Percentiles rank a stretch among this genome's conserved stretches.
phyloP scores from a whole-genome alignment of 345 rosid genomes.

The Chamaenerion angustifolium region DNA sequence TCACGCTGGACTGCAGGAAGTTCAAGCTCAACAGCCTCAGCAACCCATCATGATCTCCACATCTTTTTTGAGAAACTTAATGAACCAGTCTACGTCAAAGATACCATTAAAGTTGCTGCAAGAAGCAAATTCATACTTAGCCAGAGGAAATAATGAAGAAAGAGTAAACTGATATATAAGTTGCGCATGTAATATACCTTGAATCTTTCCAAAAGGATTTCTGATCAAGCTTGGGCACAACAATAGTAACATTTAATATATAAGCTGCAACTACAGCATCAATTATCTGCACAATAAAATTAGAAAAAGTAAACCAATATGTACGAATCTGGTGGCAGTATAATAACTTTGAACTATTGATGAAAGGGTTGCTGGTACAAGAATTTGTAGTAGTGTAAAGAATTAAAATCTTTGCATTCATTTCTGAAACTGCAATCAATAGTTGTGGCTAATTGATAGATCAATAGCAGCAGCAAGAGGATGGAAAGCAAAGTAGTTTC shows the following conservation, averaged over 20 bases:
- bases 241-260: conserved; percentile 81
- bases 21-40: too few relatives aligned
- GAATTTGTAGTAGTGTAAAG: background rate
- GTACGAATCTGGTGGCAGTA: background rate
- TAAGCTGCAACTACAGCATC: conserved; percentile 91
- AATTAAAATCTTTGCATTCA: too few relatives aligned
- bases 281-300: conserved; percentile 41
- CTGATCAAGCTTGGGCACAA: conserved; percentile 77
- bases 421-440: too few relatives aligned
- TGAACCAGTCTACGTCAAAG: conserved; percentile 74
- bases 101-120: conserved; percentile 75
- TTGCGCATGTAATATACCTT: conserved; percentile 26
- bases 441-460: too few relatives aligned
- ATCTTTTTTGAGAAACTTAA: conserved; percentile 50
- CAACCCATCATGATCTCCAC: conserved; percentile 57
- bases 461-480: too few relatives aligned
- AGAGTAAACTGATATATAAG: background rate
- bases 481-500: too few relatives aligned
- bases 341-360: background rate
- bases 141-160: background rate
- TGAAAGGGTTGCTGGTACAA: background rate
- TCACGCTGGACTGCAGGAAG: too few relatives aligned
- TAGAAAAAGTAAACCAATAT: background rate
- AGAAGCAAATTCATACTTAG: conserved; percentile 6
- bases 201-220: conserved; percentile 84